Conservation (phyloP, 192 early-diverging fungal genomes). For the Neocallimastix lanati region DNA sequence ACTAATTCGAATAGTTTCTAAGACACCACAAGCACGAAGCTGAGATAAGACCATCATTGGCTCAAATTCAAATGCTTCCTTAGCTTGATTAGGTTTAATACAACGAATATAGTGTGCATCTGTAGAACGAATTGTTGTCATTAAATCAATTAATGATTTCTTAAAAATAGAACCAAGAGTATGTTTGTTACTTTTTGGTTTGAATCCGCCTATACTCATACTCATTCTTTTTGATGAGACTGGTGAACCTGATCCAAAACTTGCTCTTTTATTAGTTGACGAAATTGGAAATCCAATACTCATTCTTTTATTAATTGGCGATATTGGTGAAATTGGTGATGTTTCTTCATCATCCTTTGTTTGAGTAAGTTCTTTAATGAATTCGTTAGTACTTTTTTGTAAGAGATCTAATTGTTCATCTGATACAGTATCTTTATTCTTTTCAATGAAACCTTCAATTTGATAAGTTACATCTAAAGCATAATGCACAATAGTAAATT, state of each 20-base stretch:
- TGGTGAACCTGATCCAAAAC: background rate
- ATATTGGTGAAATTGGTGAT: background rate
- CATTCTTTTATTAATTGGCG: background rate
- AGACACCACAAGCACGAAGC: constrained; percentile 91
- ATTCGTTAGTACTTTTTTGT: background rate
- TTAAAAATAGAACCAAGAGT: constrained; percentile 95
- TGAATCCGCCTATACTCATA: no score
- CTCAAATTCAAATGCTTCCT: constrained; percentile 81
- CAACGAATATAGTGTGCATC: constrained; percentile 99
- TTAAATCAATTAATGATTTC: constrained; percentile 71
- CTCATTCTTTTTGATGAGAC: no score
- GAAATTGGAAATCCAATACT: background rate
- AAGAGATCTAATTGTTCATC: constrained; percentile 34
- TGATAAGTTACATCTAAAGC: constrained; percentile 82
- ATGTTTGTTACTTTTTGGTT: constrained; percentile 37
- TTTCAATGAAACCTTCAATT: constrained; percentile 98
- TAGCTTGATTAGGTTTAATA: constrained; percentile 97
- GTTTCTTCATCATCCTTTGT: background rate
- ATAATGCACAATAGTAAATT: constrained; percentile 90
- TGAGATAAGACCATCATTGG: constrained; percentile 85
- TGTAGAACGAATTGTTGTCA: constrained; percentile 98
- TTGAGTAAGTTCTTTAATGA: background rate
- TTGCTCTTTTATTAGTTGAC: background rate
- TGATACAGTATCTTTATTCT: constrained; percentile 97
- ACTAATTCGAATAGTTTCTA: constrained; percentile 96